Evolutionary conservation across 164 flowering plant genomes (phyloP).

Genomic region (Echeveria elegans): DNA sequence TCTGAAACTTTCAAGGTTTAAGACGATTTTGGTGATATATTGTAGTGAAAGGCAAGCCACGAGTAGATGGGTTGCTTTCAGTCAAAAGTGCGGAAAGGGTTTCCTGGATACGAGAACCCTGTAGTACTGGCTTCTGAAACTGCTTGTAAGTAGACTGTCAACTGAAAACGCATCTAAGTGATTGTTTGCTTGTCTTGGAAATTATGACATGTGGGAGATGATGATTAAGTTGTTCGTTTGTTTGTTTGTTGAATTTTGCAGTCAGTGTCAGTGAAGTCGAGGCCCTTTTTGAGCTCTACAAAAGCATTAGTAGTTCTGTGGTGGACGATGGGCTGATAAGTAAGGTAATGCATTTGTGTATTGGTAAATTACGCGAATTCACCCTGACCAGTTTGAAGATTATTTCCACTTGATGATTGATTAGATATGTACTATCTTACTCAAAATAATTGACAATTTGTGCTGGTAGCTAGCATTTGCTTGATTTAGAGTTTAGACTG

Average conservation of each 20-base stretch:
- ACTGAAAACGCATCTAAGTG: neutral
- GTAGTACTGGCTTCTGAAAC: conserved; percentile 76
- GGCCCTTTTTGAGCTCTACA: conserved; percentile 61
- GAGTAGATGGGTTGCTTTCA: conserved; percentile 78
- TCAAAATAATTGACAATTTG: neutral
- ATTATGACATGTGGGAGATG: neutral
- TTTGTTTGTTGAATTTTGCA: neutral
- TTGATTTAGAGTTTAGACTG: neutral
- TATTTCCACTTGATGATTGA: neutral
- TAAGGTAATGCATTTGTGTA: conserved; percentile 21
- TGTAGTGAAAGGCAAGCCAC: conserved; percentile 27
- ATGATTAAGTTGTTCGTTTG: neutral
- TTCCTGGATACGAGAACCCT: conserved; percentile 79
- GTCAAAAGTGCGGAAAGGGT: conserved; percentile 47
- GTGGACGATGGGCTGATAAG: conserved; percentile 65
- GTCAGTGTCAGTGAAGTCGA: conserved; percentile 61
- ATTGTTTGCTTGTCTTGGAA: neutral
- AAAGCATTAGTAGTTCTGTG: conserved; percentile 60
- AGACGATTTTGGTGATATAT: conserved; percentile 36
- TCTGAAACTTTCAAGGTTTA: conserved; percentile 28
- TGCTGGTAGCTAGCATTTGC: neutral
- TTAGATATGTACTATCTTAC: neutral
- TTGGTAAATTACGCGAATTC: neutral
- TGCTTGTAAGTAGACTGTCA: conserved; percentile 71
- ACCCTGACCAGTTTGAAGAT: too few species aligned